These are phyloP conservation scores for Ulota crispa DNA, from an alignment of 225 moss, liverwort and hornwort genomes.

Conservation along the genomic window DNA sequence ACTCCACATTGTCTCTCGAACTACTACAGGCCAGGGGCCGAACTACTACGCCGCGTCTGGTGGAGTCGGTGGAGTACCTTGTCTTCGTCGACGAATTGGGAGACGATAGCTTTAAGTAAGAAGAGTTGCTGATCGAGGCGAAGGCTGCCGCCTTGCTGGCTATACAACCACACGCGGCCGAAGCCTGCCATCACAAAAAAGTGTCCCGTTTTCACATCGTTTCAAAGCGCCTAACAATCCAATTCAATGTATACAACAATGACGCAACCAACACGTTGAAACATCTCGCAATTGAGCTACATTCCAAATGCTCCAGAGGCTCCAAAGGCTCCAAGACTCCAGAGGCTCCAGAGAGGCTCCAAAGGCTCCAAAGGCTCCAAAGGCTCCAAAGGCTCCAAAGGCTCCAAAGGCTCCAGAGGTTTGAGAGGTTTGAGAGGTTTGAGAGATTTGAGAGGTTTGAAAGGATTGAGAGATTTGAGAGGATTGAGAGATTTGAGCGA, in stretches of 20 bases:
- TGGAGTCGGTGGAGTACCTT: slow-evolving; percentile 29
- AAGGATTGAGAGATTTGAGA: too few relatives aligned
- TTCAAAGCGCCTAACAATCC: not conserved
- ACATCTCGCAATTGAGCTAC: not conserved
- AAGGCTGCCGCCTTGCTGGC: slow-evolving; percentile 41
- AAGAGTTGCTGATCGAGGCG: slow-evolving; percentile 12
- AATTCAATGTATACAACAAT: not conserved
- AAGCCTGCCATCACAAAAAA: slow-evolving; percentile 31
- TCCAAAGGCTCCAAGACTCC: not conserved
- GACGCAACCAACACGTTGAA: not conserved
- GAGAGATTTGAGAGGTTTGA: too few relatives aligned
- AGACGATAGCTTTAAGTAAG: slow-evolving; percentile 18
- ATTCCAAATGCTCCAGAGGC: not conserved
- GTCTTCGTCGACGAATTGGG: slow-evolving; percentile 41
- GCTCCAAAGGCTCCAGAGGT: too few relatives aligned
- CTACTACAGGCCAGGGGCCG: slow-evolving; percentile 16
- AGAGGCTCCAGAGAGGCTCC: too few relatives aligned
- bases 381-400: too few relatives aligned
- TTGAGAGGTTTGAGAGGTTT: too few relatives aligned
- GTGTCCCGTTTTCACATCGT: not conserved
- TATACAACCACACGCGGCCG: slow-evolving; percentile 37
- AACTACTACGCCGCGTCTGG: slow-evolving; percentile 5
- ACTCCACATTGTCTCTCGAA: slow-evolving; percentile 21
- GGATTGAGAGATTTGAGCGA: not conserved
- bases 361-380: too few relatives aligned